Evolutionary conservation across 805 yeast genomes (phyloP).

Genomic region (Grigorovia humatica): DNA sequence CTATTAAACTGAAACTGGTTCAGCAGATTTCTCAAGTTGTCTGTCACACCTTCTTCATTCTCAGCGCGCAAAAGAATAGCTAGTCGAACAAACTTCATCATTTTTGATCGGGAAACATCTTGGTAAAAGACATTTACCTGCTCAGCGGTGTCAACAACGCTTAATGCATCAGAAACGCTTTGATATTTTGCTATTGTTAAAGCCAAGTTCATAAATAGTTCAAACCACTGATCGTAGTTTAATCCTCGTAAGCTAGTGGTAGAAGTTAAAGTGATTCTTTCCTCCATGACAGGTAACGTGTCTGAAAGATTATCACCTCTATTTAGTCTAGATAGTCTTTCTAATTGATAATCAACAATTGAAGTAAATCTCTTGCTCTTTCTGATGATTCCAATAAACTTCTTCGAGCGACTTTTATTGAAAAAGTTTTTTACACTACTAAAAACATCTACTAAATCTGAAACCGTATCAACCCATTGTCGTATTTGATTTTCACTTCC

Average conservation of each 20-base stretch:
- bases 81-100: conserved; percentile 57
- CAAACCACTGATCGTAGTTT: conserved; percentile 74
- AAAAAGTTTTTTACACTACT: conserved; percentile 69
- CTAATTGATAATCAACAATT: conserved; percentile 63
- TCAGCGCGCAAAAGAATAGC: conserved; percentile 39
- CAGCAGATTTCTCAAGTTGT: conserved; percentile 51
- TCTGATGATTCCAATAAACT: conserved; percentile 56
- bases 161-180: conserved; percentile 50
- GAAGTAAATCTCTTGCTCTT: conserved; percentile 51
- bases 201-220: conserved; percentile 69
- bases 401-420: conserved; percentile 61
- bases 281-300: conserved; percentile 30
- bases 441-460: conserved; percentile 76
- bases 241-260: conserved; percentile 63
- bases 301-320: conserved; percentile 39
- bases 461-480: conserved; percentile 77
- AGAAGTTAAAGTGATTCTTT: conserved; percentile 37
- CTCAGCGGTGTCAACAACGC: conserved; percentile 63
- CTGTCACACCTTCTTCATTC: conserved; percentile 46
- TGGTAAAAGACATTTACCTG: conserved; percentile 70
- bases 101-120: conserved; percentile 47
- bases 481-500: conserved; percentile 53
- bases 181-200: conserved; percentile 54
- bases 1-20: conserved; percentile 69
- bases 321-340: conserved; percentile 53